Base-by-base conservation (phyloP, 1,284 basidiomycete genomes). In the Leccinum subrobustum region DNA sequence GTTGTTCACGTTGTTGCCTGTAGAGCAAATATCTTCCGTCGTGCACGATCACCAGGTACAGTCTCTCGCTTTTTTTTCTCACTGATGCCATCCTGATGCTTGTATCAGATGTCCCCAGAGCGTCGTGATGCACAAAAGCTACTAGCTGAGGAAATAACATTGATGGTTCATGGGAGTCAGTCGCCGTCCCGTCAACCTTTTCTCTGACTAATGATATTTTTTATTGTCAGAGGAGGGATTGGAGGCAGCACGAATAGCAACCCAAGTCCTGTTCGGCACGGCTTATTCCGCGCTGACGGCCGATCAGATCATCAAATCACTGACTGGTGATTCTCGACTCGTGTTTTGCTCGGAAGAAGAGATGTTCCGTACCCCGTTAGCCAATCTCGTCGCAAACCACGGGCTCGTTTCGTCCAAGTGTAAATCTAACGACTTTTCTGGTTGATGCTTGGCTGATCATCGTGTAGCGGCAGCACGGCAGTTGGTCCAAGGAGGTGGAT, bases 81-180 rank as follows among this genome's bases (percentile, higher is more conserved):
- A 14, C 20, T 16, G 16, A 33, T 8, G 29, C 2, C 52, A 58
- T 64, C 31, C 60, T 63, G 20, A 59, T 62, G 56, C n/a, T 54
- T 52, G 47, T 11, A 6, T 12, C 60, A 91, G 85, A 60, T 60
- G 52, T 73, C 76, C 11, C 89, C 88, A 3, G 85, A 87, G 62
- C 75, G 76, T 59, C 86, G 92, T 16, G 67, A 74, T 2, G 93
- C 93, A 2, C 96, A 98, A 72, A 81, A 79, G n/a, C 73, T 84
- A 9, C 81, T 98, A 2, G 96, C 96, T 6, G 80, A 83, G 7
- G 95, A 98, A 76, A 88, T 97, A 6, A 97, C 95, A 0, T 84
- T 91, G 64, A 83, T 98, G 60, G 87, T 96, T 4, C 95, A 98
- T 70, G 85, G 87, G 56, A 73, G 93, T 95, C 51, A 64, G 71